A percentile compares a stretch with the other conserved stretches of the same genome.
Conservation (phyloP, 2,329 filamentous ascomycete species). For the Boeremia lycopersici region DNA sequence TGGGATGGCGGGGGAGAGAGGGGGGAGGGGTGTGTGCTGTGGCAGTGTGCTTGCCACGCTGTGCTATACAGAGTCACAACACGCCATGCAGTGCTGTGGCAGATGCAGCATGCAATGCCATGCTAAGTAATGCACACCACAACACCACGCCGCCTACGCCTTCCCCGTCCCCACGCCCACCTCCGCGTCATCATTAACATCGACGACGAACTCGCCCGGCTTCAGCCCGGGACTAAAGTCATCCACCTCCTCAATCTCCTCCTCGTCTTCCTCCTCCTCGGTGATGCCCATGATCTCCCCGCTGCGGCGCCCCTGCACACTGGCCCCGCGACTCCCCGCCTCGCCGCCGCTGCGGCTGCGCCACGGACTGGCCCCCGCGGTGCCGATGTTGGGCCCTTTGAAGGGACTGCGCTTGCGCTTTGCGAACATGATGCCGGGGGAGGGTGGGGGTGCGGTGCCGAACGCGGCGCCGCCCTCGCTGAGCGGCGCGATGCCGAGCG, state of each 20-base stretch:
- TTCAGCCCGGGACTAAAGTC: conserved; percentile 59
- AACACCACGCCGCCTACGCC: neutral
- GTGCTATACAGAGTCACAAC: too few species aligned
- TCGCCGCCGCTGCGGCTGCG: conserved; percentile 21
- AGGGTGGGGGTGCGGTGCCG: conserved; percentile 63
- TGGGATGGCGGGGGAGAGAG: too few species aligned
- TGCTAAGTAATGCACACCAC: too few species aligned
- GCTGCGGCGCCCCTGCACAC: conserved; percentile 70
- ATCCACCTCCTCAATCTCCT: conserved; percentile 62
- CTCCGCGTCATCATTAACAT: conserved; percentile 10
- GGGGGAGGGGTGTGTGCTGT: too few species aligned
- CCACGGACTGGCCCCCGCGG: conserved; percentile 13
- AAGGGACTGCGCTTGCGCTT: conserved; percentile 82
- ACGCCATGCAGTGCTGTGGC: too few species aligned
- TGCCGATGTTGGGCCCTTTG: conserved; percentile 71
- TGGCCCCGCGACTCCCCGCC: conserved; percentile 51
- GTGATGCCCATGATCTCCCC: conserved; percentile 72
- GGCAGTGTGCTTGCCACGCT: too few species aligned
- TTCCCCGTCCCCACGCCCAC: neutral
- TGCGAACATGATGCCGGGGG: conserved; percentile 72
- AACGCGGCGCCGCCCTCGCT: conserved; percentile 52
- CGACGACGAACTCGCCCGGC: conserved; percentile 35
- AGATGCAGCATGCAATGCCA: too few species aligned
- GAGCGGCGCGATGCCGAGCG: conserved; percentile 32
- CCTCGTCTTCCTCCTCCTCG: conserved; percentile 50